phyloP scores from a whole-genome alignment of 2,329 filamentous ascomycete species.

The Nemania serpens region DNA sequence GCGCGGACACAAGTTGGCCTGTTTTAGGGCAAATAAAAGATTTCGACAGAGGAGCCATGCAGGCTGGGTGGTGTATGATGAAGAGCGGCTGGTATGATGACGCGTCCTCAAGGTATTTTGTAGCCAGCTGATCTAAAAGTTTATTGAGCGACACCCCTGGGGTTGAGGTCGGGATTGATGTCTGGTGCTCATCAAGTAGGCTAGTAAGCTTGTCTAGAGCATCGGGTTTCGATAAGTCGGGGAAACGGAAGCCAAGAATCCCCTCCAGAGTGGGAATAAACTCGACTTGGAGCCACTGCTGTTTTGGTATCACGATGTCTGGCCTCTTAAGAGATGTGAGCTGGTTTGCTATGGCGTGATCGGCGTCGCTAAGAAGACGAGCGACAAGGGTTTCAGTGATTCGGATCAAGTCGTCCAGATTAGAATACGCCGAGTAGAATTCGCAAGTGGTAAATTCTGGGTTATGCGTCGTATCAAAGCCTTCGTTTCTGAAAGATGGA shows the following conservation, averaged over 20 bases:
- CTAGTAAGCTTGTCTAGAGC: slow-evolving; percentile 63
- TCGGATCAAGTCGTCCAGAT: slow-evolving; percentile 72
- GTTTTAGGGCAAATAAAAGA: slow-evolving; percentile 73
- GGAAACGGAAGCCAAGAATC: slow-evolving; percentile 67
- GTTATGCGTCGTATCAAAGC: slow-evolving; percentile 88
- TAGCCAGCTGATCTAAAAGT: slow-evolving; percentile 80
- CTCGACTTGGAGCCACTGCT: slow-evolving; percentile 70
- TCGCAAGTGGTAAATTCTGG: slow-evolving; percentile 98
- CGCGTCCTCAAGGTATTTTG: slow-evolving; percentile 75
- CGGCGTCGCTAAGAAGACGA: slow-evolving; percentile 59
- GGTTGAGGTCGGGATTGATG: slow-evolving; percentile 68
- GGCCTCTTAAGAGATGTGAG: slow-evolving; percentile 54
- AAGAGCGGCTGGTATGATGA: slow-evolving; percentile 74
- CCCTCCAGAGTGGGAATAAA: slow-evolving; percentile 82
- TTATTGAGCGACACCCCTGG: slow-evolving; percentile 58
- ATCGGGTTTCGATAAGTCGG: slow-evolving; percentile 60
- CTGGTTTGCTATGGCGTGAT: slow-evolving; percentile 48
- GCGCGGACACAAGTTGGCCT: slow-evolving; percentile 75
- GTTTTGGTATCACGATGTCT: slow-evolving; percentile 53
- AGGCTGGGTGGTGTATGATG: slow-evolving; percentile 86
- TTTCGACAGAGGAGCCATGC: slow-evolving; percentile 90
- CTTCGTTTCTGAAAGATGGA: slow-evolving; percentile 90
- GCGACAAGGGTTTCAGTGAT: slow-evolving; percentile 75
- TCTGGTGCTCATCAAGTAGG: slow-evolving; percentile 60
- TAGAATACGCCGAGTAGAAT: slow-evolving; percentile 88